phyloP scores from a whole-genome alignment of 2,329 filamentous ascomycete genomes.

The Xylaria sp. region DNA sequence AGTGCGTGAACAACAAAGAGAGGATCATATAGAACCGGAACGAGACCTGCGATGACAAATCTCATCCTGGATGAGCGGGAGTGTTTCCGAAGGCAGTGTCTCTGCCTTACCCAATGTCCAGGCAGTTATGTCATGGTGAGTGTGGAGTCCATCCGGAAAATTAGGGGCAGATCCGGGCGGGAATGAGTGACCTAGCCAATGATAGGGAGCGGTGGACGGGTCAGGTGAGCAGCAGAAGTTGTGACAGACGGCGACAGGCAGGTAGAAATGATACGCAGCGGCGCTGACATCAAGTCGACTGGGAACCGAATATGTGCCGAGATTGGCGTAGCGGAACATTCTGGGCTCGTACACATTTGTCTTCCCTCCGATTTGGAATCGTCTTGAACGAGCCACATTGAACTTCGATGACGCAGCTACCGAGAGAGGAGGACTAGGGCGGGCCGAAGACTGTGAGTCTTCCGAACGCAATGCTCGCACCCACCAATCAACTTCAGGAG shows the following conservation, averaged over 20 bases:
- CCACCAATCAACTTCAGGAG: constrained; percentile 16
- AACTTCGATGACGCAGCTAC: constrained; percentile 8
- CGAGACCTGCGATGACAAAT: constrained; percentile 9
- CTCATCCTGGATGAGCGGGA: constrained; percentile 5
- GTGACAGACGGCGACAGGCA: constrained; percentile 15
- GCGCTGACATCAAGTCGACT: background rate
- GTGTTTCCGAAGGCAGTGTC: constrained; percentile 7
- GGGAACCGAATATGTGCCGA: background rate
- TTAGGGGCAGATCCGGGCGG: background rate
- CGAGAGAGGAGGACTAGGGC: constrained; percentile 1
- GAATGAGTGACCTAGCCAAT: background rate
- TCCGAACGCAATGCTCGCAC: constrained; percentile 11
- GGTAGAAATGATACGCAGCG: constrained; percentile 18
- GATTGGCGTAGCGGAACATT: background rate
- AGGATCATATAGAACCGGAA: constrained; percentile 15
- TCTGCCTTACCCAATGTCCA: constrained; percentile 2
- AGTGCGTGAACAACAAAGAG: background rate
- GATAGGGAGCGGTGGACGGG: background rate
- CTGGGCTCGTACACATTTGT: constrained; percentile 11
- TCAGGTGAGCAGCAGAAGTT: constrained; percentile 4
- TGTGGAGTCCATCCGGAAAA: background rate
- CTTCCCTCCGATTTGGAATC: constrained; percentile 4
- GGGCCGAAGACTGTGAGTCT: background rate
- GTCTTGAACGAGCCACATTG: background rate
- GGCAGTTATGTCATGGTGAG: background rate